These are phyloP conservation scores for Coniosporium uncinatum DNA, from an alignment of 2,329 filamentous ascomycete species.

Conservation along the genomic window DNA sequence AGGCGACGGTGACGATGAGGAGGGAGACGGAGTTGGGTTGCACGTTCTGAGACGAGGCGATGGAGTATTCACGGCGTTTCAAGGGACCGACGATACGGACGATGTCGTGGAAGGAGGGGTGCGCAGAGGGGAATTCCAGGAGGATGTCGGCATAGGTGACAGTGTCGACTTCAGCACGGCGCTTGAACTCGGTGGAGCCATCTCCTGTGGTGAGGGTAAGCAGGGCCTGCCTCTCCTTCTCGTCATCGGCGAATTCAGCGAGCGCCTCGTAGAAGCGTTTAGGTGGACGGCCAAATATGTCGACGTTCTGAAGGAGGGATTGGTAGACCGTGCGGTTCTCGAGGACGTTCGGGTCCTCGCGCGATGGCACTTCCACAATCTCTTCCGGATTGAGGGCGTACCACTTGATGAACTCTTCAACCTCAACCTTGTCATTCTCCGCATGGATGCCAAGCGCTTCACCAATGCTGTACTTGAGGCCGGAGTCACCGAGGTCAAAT, in stretches of 20 bases:
- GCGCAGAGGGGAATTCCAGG: conserved; percentile 84
- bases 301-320: conserved; percentile 84
- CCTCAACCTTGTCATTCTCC: conserved; percentile 78
- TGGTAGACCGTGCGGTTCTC: conserved; percentile 94
- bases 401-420: conserved; percentile 81
- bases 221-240: conserved; percentile 77
- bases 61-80: conserved; percentile 99
- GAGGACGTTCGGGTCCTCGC: conserved; percentile 66
- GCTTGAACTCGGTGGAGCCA: conserved; percentile 88
- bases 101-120: conserved; percentile 83
- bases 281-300: conserved; percentile 94
- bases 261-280: conserved; percentile 98
- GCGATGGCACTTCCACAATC: conserved; percentile 85
- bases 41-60: conserved; percentile 94
- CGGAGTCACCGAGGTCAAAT: conserved; percentile 89
- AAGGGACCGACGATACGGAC: conserved; percentile 82
- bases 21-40: conserved; percentile 85
- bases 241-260: conserved; percentile 78
- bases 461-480: conserved; percentile 93
- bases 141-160: conserved; percentile 89
- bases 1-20: conserved; percentile 96
- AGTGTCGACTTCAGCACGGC: conserved; percentile 84
- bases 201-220: conserved; percentile 70
- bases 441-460: conserved; percentile 96
- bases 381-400: conserved; percentile 82